Evolutionary conservation across 2,329 filamentous ascomycete species (phyloP).

Genomic region (Pezizomycotina sp.): DNA sequence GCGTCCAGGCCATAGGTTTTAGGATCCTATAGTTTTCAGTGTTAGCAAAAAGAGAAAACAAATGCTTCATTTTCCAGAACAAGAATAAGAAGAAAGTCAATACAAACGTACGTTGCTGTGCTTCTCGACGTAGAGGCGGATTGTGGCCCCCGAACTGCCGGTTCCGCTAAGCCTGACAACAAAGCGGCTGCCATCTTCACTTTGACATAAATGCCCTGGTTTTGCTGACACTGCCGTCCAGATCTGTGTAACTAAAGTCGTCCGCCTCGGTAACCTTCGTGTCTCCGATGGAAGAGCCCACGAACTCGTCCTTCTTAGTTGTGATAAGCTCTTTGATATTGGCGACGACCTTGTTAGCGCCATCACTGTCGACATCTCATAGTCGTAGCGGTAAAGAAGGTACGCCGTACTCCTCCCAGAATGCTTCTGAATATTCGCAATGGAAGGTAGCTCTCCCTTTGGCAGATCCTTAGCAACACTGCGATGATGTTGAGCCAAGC

Average conservation of each 20-base stretch:
- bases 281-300: constrained; percentile 67
- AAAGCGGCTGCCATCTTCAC: constrained; percentile 92
- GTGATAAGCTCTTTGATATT: constrained; percentile 65
- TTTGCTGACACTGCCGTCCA: constrained; percentile 91
- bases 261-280: constrained; percentile 56
- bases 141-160: constrained; percentile 86
- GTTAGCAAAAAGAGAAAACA: background rate
- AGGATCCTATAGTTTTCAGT: constrained; percentile 37
- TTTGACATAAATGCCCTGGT: constrained; percentile 88
- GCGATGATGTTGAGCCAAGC: constrained; percentile 99
- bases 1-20: constrained; percentile 65
- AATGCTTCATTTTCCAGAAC: background rate
- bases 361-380: constrained; percentile 82
- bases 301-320: constrained; percentile 50
- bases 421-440: constrained; percentile 93
- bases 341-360: constrained; percentile 75
- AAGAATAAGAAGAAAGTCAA: background rate
- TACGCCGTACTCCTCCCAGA: constrained; percentile 95
- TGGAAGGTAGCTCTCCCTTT: constrained; percentile 60
- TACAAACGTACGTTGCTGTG: constrained; percentile 44
- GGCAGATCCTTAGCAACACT: constrained; percentile 66
- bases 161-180: constrained; percentile 91
- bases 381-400: constrained; percentile 99
- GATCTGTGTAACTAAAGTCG: constrained; percentile 95
- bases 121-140: constrained; percentile 93